These are phyloP conservation scores for Corrigiola litoralis DNA, from an alignment of 179 eudicot genomes.

Conservation along the genomic window DNA sequence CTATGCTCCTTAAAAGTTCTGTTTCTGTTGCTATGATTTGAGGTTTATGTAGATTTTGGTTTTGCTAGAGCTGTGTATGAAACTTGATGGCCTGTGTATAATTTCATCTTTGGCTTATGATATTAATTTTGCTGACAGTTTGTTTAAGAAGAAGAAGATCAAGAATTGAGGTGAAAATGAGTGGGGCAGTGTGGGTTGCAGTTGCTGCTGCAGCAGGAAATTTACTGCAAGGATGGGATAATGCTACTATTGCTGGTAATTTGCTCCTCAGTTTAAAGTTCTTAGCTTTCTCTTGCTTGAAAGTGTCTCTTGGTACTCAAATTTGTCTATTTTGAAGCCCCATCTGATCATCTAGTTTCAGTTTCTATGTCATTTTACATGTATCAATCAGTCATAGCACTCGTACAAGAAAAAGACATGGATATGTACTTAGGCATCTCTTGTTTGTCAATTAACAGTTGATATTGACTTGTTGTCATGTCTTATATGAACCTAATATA, in stretches of 20 bases:
- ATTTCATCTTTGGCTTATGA: constrained; percentile 6
- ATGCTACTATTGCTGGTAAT: constrained; percentile 80
- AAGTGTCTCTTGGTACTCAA: neutral
- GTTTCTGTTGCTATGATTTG: neutral
- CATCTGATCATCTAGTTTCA: neutral
- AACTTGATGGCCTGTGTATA: neutral
- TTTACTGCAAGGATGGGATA: constrained; percentile 87
- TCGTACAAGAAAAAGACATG: constrained; percentile 1
- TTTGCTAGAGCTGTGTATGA: neutral
- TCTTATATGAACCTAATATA: neutral
- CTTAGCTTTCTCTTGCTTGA: neutral
- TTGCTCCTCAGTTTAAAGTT: neutral
- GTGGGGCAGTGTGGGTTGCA: constrained; percentile 74
- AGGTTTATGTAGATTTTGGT: neutral
- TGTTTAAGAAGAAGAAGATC: constrained; percentile 11
- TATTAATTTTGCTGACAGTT: constrained; percentile 20
- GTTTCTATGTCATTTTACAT: neutral
- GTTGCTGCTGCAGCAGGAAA: constrained; percentile 76
- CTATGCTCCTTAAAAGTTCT: neutral
- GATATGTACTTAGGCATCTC: neutral
- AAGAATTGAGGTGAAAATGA: constrained; percentile 39
- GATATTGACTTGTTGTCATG: neutral
- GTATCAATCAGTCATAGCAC: neutral
- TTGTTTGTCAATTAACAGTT: neutral
- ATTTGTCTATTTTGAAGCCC: neutral